Evolutionary conservation across 306 rosid species (phyloP).

Genomic region (Pyrus pyrifolia): DNA sequence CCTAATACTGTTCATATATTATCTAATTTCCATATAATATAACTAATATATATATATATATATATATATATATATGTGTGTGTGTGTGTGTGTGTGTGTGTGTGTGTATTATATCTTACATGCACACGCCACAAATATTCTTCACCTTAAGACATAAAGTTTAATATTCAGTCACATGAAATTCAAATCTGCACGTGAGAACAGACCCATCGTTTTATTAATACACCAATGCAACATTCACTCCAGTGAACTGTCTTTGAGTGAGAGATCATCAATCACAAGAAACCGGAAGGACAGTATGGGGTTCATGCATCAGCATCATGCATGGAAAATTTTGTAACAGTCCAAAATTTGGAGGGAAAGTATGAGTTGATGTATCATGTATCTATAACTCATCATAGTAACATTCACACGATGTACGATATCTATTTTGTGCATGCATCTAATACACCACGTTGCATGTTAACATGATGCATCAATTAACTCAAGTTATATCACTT

Average conservation of each 20-base stretch:
- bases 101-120: not conserved
- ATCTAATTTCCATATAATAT: not conserved
- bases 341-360: not conserved
- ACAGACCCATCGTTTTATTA: not conserved
- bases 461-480: not conserved
- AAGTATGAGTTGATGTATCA: not conserved
- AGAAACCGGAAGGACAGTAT: not conserved
- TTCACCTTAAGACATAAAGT: not conserved
- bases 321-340: not conserved
- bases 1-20: not conserved
- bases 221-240: not conserved
- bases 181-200: not conserved
- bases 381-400: not conserved
- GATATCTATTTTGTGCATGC: not conserved
- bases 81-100: too few relatives aligned
- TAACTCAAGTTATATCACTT: too few relatives aligned
- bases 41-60: too few relatives aligned
- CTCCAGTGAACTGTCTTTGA: not conserved
- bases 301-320: constrained; percentile 1
- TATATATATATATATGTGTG: too few relatives aligned
- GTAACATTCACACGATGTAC: not conserved
- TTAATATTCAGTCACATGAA: not conserved
- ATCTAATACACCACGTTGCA: not conserved
- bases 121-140: not conserved
- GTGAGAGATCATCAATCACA: not conserved